Conservation (phyloP, 2,329 filamentous ascomycete species). For the Mariannaea sp. region DNA sequence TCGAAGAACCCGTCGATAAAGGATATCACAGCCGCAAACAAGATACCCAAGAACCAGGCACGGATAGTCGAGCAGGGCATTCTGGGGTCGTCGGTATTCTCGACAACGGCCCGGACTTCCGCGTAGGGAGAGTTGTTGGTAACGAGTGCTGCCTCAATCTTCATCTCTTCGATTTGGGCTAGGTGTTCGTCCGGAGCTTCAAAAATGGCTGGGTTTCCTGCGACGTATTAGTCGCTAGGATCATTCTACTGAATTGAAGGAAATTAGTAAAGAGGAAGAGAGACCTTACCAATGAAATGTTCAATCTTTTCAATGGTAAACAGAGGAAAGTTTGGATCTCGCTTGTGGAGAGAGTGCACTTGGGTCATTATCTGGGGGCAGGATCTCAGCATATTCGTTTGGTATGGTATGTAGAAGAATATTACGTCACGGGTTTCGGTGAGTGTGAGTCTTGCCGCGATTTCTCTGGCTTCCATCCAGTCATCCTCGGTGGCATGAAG, state of each 20-base stretch:
- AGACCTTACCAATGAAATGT: conserved; percentile 42
- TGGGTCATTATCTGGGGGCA: conserved; percentile 40
- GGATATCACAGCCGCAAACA: conserved; percentile 53
- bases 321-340: conserved; percentile 47
- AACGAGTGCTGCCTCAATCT: conserved; percentile 56
- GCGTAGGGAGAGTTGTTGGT: conserved; percentile 60
- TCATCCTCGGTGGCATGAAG: conserved; percentile 50
- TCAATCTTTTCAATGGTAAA: conserved; percentile 43
- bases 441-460: conserved; percentile 42
- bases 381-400: background rate
- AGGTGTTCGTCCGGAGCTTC: conserved; percentile 45
- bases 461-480: conserved; percentile 49
- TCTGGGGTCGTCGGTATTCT: conserved; percentile 56
- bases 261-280: background rate
- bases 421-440: conserved; percentile 42
- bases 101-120: conserved; percentile 59
- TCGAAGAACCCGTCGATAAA: conserved; percentile 63
- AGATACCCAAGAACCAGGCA: conserved; percentile 57
- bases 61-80: conserved; percentile 60
- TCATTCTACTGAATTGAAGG: too few relatives aligned
- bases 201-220: conserved; percentile 40
- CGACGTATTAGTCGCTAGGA: background rate
- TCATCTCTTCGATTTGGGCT: conserved; percentile 56
- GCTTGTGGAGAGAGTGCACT: conserved; percentile 42
- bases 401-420: background rate